Conservation (phyloP, 2,329 filamentous ascomycete species). For the Colletotrichum karsti region DNA sequence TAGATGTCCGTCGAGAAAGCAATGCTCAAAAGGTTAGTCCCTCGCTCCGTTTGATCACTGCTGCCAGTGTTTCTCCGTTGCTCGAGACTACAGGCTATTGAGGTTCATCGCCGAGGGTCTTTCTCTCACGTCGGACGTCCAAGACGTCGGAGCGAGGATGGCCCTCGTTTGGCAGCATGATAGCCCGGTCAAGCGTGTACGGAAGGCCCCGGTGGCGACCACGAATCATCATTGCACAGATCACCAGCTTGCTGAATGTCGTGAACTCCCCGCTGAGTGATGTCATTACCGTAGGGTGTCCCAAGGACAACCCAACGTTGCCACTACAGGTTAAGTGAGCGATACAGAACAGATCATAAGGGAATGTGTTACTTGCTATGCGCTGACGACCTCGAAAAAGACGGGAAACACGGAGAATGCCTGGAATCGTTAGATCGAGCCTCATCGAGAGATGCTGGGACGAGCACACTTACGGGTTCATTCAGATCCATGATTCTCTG, state of each 20-base stretch:
- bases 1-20: too few species aligned
- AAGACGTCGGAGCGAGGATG: neutral
- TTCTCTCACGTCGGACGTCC: neutral
- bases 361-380: constrained; percentile 37
- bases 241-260: constrained; percentile 43
- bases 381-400: constrained; percentile 43
- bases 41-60: too few species aligned
- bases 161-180: constrained; percentile 30
- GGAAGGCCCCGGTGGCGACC: constrained; percentile 45
- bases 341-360: neutral
- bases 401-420: constrained; percentile 40
- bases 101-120: neutral
- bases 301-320: constrained; percentile 45
- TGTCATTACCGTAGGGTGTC: constrained; percentile 38
- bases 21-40: too few species aligned
- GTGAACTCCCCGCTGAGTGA: constrained; percentile 42
- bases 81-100: too few species aligned
- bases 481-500: neutral
- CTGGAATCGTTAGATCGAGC: constrained; percentile 27
- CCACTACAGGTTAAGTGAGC: constrained; percentile 33
- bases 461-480: neutral
- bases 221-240: constrained; percentile 48
- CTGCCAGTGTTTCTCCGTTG: too few species aligned
- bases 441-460: accelerated
- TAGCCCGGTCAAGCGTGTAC: constrained; percentile 43